Evolutionary conservation across 2,329 filamentous ascomycete species (phyloP), one percentile per base, ranked within the genome.

Genomic region (Aspergillus viridinutans): DNA sequence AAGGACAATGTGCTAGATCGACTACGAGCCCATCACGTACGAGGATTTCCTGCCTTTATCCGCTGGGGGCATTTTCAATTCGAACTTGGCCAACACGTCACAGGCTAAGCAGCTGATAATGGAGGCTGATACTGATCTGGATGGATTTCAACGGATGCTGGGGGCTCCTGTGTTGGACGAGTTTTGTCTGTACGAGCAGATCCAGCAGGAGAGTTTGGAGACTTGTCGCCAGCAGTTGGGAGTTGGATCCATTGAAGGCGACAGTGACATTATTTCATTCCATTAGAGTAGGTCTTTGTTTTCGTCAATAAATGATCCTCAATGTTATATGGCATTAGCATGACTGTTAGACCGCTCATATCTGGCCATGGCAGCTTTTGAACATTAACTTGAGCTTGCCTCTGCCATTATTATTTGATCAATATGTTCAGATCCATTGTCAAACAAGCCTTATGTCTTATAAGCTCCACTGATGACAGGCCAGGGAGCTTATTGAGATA

Each of bases 31-130:
- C 1, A 74, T 83, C 20, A 81, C 76, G 0, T 83, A 83, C 55
- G 81, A 83, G 56, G 81, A 83, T 54, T 83, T 83, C 50, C 67
- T 83, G 3, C 81, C 81, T 0, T 65, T 83, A 1, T 81, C 79
- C 1, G 81, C 81, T 0, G 81, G 79, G 0, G 80, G 80, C 0
- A 83, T 83, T 42, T 81, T 81, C 58, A 74, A 74, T 42, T 80
- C 78, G 0, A 81, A 80, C 21, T 62, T 80, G 1, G 62, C 62
- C 2, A 60, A 49, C 8, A 50, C 52, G 1, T 64, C 63, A 2
- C 52, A 59, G 26, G 62, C 68, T 8, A 64, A 62, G 29, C 60
- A 64, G 50, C 52, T 68, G 9, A 64, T 68, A 20, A 63, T 62
- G 61, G 61, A 59, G 4, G 65, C 67, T 1, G 67, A 66, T 32